Evolutionary conservation across 2,329 filamentous ascomycete species (phyloP), one percentile per base, ranked within the genome.

Genomic region (Fusarium drepaniforme): DNA sequence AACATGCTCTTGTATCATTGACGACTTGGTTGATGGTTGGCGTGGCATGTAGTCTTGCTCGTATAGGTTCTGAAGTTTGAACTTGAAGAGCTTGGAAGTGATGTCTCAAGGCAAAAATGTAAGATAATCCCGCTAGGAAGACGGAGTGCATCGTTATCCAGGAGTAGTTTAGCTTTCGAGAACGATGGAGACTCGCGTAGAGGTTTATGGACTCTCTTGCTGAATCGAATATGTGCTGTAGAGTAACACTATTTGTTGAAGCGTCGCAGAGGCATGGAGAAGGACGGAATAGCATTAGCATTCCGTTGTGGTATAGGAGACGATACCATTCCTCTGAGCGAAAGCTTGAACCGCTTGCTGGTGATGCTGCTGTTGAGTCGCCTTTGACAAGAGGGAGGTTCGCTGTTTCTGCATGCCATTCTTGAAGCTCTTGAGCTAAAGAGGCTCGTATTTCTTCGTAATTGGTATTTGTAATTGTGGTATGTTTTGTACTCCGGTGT

Each of bases 61-160:
- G 65, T 11, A 9, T 40, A 0, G 61, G 58, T 5, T 69, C 68
- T 0, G 64, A 59, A 15, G 66, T 42, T 16, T 71, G 37, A 11
- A 72, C 64, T 30, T 81, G 74, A 5, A 77, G 67, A 12, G 78
- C 79, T 25, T 82, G 83, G 37, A 86, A 82, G 63, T 86, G 85
- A 2, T 83, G 80, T 0, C 84, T 80, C 1, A 86, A 68, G 0
- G 84, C 84, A 44, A 86, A 87, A 4, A 87, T 82, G 59, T 85
- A 87, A 0, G 84, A 84, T 0, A 86, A 69, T 0, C 86, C 86
- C 0, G 86, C 86, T 67, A 87, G 83, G 73, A 88, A 88, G 2
- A 87, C 82, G 1, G 84, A 81, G 60, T 88, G 86, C 67, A 88
- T 81, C 0, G 86, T 86, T 30, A 88, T 84, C 86, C 86, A 88